Base-by-base conservation (phyloP, 225 moss, liverwort and hornwort species). In the Rhytidiadelphus loreus region DNA sequence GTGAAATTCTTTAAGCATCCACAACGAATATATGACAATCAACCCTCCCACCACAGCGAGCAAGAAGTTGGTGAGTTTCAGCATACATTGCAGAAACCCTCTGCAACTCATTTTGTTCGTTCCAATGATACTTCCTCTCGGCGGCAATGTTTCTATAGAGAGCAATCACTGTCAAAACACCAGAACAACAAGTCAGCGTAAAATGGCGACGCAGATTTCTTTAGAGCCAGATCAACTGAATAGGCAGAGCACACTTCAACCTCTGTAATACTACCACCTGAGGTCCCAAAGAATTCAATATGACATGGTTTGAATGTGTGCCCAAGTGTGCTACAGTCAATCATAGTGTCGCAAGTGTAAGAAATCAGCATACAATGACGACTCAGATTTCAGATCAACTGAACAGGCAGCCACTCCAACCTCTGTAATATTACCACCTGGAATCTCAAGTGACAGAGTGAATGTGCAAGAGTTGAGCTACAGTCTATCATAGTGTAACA, bases 1-100 rank as follows among this genome's bases (percentile, higher is more conserved):
- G 69, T 89, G 92, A 90, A 94, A 99, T 80, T 96, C 91, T 52
- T 96, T 95, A 46, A 97, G 90, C 95, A 97, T 97, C 98, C 98
- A 99, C 56, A 99, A 89, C 44, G 96, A 94, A 73, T 99, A 97
- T n/a, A 99, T 78, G 74, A 99, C 94, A 77, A 96, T 96, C 24
- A 86, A 86, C 66, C 95, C 97, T 79, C 96, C 98, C 57, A 96
- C 92, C 85, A 99, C 85, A 71, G 97, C 93, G 43, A 99, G 90
- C 32, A 99, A 84, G 77, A 97, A 96, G 88, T 97, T 99, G 78
- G 95, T 89, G 81, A 99, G 46, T 89, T 97, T 99, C 68, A 99
- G 91, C 84, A 95, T 90, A 61, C 97, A 96, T 91, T 97, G 96
- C 86, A 97, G 89, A 87, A 96, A 95, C 57, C 98, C 98, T 89